Evolutionary conservation across 108 stramenopile genomes (phyloP), one percentile per base, ranked within the genome.

Genomic region (Schizochytrium sp.): DNA sequence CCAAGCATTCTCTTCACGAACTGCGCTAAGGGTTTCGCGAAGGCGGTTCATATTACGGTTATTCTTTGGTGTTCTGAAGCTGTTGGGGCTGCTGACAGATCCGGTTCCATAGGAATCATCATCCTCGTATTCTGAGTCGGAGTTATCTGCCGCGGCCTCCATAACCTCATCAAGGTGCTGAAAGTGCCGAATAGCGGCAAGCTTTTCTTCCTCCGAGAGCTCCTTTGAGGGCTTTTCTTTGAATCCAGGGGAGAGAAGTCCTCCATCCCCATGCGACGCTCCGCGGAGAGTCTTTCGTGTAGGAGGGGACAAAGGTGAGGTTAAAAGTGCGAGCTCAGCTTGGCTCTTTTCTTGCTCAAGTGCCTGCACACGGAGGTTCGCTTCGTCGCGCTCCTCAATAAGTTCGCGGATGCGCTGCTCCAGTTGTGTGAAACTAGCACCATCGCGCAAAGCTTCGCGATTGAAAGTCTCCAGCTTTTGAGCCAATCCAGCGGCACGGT

Each of bases 391-490:
- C 76, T 83, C 76, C 45, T 55, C 53, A 8, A 28, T 83, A 5
- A 83, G 53, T 10, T 49, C 53, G 53, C 28, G 47, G 28, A 83
- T 49, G 15, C 28, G 47, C 76, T 17, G 50, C 28, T 83, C 76
- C 38, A 55, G 53, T 28, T 42, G 28, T 17, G 76, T n/a, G 28
- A 83, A 55, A 10, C 50, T 83, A 53, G 76, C 76, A 53, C 76
- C 53, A 38, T 55, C 50, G 15, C 53, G 47, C n/a, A 83, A 53
- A 2, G 76, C 76, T 40, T 83, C 76, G 47, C 76, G 76, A 28
- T 83, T 83, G 50, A 83, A 47, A 2, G 2, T 83, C 40, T 83
- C 76, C 38, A 83, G 76, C 47, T 83, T 83, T 5, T 83, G 76
- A 7, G 50, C 76, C 17, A 83, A 53, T 28, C 53, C 50, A 8